Conservation (phyloP, 371 early-diverging fungal genomes). For the Actinomortierella wolfii region DNA sequence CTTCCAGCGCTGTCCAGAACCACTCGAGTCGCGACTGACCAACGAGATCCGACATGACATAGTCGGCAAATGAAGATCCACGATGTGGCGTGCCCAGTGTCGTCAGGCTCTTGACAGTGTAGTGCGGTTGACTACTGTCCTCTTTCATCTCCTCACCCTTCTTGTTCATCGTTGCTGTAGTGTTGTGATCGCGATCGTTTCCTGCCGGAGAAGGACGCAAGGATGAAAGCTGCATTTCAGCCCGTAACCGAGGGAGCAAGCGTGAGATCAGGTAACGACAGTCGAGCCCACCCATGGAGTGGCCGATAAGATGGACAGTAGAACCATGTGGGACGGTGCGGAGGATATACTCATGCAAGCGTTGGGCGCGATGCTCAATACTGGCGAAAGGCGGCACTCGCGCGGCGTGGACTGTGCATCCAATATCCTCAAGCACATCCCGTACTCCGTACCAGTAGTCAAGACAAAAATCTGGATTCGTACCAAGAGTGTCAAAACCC, state of each 20-base stretch:
- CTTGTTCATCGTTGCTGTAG: no score
- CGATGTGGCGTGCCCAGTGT: constrained; percentile 92
- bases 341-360: constrained; percentile 69
- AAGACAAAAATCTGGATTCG: constrained; percentile 72
- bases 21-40: constrained; percentile 18
- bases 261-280: constrained; percentile 83
- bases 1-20: constrained; percentile 22
- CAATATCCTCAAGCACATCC: constrained; percentile 78
- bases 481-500: constrained; percentile 68
- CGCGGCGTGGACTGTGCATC: constrained; percentile 80
- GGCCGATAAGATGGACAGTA: constrained; percentile 54
- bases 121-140: constrained; percentile 55
- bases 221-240: no score
- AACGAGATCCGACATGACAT: constrained; percentile 50
- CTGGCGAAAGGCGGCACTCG: constrained; percentile 78
- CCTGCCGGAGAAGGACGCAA: no score
- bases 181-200: no score
- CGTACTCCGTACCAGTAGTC: constrained; percentile 91
- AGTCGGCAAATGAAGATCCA: constrained; percentile 88
- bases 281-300: constrained; percentile 84
- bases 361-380: constrained; percentile 77
- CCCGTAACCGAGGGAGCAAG: constrained; percentile 55
- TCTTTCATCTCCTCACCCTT: no score
- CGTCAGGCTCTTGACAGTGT: constrained; percentile 74
- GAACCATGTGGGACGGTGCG: constrained; percentile 52